Evolutionary conservation across 2,329 filamentous ascomycete species (phyloP).

Genomic region (Dothistroma septosporum): DNA sequence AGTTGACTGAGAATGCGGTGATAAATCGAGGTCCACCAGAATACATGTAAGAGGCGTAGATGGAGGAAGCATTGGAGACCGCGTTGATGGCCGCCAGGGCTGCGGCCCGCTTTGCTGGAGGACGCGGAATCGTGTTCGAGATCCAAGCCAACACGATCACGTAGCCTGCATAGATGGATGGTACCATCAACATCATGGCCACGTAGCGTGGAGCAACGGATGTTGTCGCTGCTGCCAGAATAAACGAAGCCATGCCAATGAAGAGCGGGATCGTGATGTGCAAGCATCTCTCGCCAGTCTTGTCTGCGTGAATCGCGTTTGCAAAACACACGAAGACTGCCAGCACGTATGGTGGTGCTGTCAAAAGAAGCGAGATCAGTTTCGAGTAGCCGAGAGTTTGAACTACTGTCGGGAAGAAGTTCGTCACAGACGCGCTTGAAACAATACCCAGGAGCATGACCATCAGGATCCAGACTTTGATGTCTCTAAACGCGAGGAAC

Average conservation of each 20-base stretch:
- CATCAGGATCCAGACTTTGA: constrained; percentile 36
- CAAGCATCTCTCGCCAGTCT: constrained; percentile 39
- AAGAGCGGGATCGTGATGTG: constrained; percentile 35
- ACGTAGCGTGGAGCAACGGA: constrained; percentile 32
- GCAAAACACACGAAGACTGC: constrained; percentile 34
- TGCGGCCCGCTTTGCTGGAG: constrained; percentile 68
- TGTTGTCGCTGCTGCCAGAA: constrained; percentile 30
- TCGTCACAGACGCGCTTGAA: constrained; percentile 32
- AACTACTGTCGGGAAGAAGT: constrained; percentile 34
- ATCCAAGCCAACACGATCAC: constrained; percentile 72
- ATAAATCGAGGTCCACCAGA: constrained; percentile 29
- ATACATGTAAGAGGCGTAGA: constrained; percentile 51
- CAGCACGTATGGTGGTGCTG: constrained; percentile 35
- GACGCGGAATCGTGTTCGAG: constrained; percentile 67
- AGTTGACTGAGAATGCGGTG: constrained; percentile 40
- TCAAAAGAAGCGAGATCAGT: constrained; percentile 32
- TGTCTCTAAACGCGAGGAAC: constrained; percentile 31
- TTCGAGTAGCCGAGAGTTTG: constrained; percentile 35
- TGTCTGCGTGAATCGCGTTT: constrained; percentile 40
- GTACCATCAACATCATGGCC: constrained; percentile 39
- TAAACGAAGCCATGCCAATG: constrained; percentile 31
- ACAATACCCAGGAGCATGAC: constrained; percentile 37
- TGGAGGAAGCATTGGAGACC: constrained; percentile 60
- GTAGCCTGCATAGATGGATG: constrained; percentile 58
- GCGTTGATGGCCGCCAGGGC: constrained; percentile 74